These are phyloP conservation scores for Zygosaccharomyces bailii DNA, from an alignment of 805 yeast species.

Conservation along the genomic window DNA sequence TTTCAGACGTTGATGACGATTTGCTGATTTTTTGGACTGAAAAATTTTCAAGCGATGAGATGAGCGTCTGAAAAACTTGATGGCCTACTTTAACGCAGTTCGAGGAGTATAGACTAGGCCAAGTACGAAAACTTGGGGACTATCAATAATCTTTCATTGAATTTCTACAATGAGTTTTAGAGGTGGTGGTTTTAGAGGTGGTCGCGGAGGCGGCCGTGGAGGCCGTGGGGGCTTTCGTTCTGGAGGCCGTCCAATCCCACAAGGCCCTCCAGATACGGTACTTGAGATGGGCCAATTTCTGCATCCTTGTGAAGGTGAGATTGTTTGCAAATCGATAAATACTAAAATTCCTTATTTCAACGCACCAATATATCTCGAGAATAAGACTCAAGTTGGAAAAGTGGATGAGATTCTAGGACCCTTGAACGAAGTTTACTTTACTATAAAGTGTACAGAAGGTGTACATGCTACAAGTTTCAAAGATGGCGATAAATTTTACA, in stretches of 20 bases:
- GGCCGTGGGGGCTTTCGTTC: slow-evolving; percentile 42
- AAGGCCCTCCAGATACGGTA: slow-evolving; percentile 96
- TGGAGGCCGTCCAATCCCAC: slow-evolving; percentile 62
- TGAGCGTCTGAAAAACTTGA: slow-evolving; percentile 4
- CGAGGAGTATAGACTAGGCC: background rate
- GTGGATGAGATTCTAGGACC: slow-evolving; percentile 98
- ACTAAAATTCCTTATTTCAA: slow-evolving; percentile 95
- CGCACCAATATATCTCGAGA: slow-evolving; percentile 96
- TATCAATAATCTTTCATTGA: background rate
- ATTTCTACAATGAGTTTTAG: slow-evolving; percentile 38
- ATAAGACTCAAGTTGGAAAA: slow-evolving; percentile 94
- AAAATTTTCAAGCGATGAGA: slow-evolving; percentile 17
- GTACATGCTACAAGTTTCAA: slow-evolving; percentile 91
- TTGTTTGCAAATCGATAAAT: slow-evolving; percentile 92
- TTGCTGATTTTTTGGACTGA: slow-evolving; percentile 8
- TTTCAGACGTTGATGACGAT: slow-evolving; percentile 9
- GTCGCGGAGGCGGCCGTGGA: slow-evolving; percentile 41
- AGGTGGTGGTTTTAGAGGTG: slow-evolving; percentile 41
- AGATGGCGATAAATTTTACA: slow-evolving; percentile 92
- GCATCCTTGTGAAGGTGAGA: slow-evolving; percentile 94
- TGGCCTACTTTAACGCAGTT: background rate
- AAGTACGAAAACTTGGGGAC: background rate
- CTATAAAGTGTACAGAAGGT: slow-evolving; percentile 94
- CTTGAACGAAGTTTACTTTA: slow-evolving; percentile 94
- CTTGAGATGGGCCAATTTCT: slow-evolving; percentile 91